Percentiles rank a stretch among this genome's conserved stretches.
Conservation (phyloP, 345 rosid genomes). For the Camelina laxa region DNA sequence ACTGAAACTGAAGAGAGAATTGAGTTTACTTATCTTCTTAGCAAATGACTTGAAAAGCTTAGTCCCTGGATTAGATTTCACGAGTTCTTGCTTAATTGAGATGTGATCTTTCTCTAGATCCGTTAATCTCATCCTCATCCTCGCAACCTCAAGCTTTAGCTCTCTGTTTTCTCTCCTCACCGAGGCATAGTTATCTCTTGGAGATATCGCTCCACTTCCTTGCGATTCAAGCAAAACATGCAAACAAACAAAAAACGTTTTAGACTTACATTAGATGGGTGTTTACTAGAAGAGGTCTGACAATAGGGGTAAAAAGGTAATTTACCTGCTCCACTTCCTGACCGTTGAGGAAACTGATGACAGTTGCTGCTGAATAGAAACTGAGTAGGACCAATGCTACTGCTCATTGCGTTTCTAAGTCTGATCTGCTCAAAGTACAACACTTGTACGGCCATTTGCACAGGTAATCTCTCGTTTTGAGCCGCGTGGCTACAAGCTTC, state of each 20-base stretch:
- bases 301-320: not conserved
- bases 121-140: conserved; percentile 98
- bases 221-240: conserved; percentile 12
- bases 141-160: conserved; percentile 93
- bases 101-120: conserved; percentile 96
- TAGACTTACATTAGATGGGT: not conserved
- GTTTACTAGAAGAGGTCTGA: not conserved
- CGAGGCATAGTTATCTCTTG: conserved; percentile 93
- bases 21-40: conserved; percentile 80
- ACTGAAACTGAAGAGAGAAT: conserved; percentile 67
- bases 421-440: conserved; percentile 92
- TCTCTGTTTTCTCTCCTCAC: conserved; percentile 97
- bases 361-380: conserved; percentile 63
- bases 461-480: conserved; percentile 91
- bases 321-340: conserved; percentile 76
- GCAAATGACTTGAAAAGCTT: conserved; percentile 80
- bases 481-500: conserved; percentile 99
- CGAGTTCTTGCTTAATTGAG: conserved; percentile 89
- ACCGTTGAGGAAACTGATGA: conserved; percentile 80
- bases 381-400: conserved; percentile 63
- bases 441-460: conserved; percentile 97
- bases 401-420: conserved; percentile 89
- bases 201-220: conserved; percentile 96
- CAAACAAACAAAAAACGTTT: not conserved
- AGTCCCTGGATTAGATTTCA: conserved; percentile 67